Percentiles rank a stretch among this genome's conserved stretches.
phyloP scores from a whole-genome alignment of 352 stramenopile genomes.

The Phytopythium helicoides region DNA sequence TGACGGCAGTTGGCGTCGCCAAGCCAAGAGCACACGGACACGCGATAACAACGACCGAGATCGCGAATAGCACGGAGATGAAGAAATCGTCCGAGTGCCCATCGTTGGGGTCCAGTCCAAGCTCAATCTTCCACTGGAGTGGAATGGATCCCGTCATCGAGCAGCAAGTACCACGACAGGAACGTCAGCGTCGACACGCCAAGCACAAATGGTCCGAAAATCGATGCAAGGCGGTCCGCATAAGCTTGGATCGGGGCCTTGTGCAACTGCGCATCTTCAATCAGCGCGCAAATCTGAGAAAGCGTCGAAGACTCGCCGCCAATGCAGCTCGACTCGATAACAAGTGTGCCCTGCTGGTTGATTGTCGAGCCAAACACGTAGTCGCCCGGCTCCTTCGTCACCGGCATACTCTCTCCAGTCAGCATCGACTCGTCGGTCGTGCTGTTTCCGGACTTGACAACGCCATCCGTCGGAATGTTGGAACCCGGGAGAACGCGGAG shows the following conservation, averaged over 20 bases:
- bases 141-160: constrained; percentile 51
- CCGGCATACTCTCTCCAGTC: constrained; percentile 87
- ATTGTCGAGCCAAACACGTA: constrained; percentile 86
- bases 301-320: constrained; percentile 66
- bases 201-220: constrained; percentile 73
- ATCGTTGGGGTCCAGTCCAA: constrained; percentile 44
- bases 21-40: constrained; percentile 84
- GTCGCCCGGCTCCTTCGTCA: constrained; percentile 72
- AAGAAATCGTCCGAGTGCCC: constrained; percentile 68
- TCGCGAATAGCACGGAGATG: constrained; percentile 78
- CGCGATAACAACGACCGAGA: constrained; percentile 88
- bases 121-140: constrained; percentile 42
- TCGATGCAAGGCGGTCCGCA: constrained; percentile 59
- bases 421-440: constrained; percentile 81
- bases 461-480: constrained; percentile 80
- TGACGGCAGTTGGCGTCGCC: constrained; percentile 83
- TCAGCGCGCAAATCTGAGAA: constrained; percentile 78
- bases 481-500: constrained; percentile 68
- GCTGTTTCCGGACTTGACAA: constrained; percentile 68
- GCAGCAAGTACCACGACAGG: constrained; percentile 49
- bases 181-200: constrained; percentile 57
- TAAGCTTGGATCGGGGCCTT: constrained; percentile 89
- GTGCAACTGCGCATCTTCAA: constrained; percentile 84
- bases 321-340: constrained; percentile 84
- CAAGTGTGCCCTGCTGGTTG: constrained; percentile 78